phyloP scores from a whole-genome alignment of 768 basidiomycete species.

The Boletus barrowsii region DNA sequence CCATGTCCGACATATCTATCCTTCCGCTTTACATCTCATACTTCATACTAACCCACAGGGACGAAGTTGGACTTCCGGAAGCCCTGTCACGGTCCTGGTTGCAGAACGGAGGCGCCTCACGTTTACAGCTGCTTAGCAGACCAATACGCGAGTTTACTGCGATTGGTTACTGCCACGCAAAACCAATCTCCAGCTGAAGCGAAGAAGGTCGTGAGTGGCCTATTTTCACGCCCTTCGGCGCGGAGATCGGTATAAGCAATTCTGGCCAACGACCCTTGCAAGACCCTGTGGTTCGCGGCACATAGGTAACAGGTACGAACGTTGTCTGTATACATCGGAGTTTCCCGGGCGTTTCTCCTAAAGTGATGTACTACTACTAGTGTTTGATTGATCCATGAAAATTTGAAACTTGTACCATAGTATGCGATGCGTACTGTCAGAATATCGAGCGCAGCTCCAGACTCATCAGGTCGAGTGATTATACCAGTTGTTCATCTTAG shows the following conservation, averaged over 20 bases:
- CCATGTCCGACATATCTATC: not conserved
- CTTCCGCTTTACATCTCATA: not conserved
- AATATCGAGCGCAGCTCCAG: not conserved
- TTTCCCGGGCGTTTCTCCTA: slow-evolving; percentile 1
- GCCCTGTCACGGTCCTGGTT: not conserved
- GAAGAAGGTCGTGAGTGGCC: slow-evolving; percentile 5
- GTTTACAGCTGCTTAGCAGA: not conserved
- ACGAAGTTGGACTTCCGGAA: slow-evolving; percentile 1
- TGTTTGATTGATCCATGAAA: slow-evolving; percentile 1
- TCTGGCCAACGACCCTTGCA: not conserved
- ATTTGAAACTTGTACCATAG: not conserved
- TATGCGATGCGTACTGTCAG: not conserved
- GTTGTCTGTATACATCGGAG: not conserved
- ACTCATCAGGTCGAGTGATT: not conserved
- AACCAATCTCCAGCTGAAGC: slow-evolving; percentile 2
- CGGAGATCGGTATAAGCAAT: slow-evolving; percentile 4
- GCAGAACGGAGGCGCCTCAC: not conserved
- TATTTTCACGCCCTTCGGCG: slow-evolving; percentile 2
- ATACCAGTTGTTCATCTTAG: not conserved
- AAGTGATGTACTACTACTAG: not conserved
- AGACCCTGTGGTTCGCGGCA: slow-evolving; percentile 8
- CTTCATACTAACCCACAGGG: slow-evolving; percentile 7
- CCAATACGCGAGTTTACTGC: not conserved
- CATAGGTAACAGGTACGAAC: not conserved
- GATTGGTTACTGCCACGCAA: slow-evolving; percentile 13